phyloP scores from a whole-genome alignment of 768 basidiomycete genomes.

The Boletus sensibilis region DNA sequence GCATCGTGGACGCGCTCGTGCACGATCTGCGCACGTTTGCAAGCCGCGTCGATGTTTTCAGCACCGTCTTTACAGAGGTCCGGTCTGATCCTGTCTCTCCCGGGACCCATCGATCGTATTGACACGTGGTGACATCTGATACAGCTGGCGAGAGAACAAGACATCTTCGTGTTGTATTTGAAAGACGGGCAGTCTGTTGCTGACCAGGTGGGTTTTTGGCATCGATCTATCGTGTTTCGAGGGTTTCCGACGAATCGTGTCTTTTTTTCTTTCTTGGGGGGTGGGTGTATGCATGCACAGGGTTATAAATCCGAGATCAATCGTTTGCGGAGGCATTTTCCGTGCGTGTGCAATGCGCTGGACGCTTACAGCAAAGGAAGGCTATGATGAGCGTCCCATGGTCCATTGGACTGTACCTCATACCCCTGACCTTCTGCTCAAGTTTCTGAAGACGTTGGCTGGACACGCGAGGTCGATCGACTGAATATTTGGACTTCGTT shows the following conservation, averaged over 20 bases:
- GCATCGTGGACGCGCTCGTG: conserved; percentile 2
- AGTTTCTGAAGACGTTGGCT: not conserved
- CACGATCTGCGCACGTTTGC: conserved; percentile 11
- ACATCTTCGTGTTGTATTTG: conserved; percentile 16
- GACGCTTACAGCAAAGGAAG: conserved; percentile 22
- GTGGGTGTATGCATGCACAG: not conserved
- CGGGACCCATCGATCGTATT: not conserved
- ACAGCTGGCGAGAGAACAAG: conserved; percentile 20
- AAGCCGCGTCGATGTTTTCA: conserved; percentile 9
- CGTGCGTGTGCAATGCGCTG: conserved; percentile 11
- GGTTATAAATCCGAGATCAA: conserved; percentile 18
- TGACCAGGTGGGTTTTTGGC: conserved; percentile 4
- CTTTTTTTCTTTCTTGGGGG: not conserved
- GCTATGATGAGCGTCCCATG: not conserved
- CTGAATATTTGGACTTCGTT: not conserved
- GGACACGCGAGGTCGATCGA: not conserved
- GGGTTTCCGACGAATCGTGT: too few species aligned
- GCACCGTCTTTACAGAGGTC: conserved; percentile 15
- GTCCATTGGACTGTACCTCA: too few species aligned
- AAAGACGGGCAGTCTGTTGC: conserved; percentile 20
- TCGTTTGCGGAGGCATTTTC: conserved; percentile 18
- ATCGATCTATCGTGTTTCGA: not conserved
- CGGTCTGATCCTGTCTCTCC: not conserved
- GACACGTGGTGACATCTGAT: not conserved
- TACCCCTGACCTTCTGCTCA: too few species aligned